Evolutionary conservation across 2,329 filamentous ascomycete species (phyloP), one percentile per base, ranked within the genome.

Genomic region (Colletotrichum gloeosporioides): DNA sequence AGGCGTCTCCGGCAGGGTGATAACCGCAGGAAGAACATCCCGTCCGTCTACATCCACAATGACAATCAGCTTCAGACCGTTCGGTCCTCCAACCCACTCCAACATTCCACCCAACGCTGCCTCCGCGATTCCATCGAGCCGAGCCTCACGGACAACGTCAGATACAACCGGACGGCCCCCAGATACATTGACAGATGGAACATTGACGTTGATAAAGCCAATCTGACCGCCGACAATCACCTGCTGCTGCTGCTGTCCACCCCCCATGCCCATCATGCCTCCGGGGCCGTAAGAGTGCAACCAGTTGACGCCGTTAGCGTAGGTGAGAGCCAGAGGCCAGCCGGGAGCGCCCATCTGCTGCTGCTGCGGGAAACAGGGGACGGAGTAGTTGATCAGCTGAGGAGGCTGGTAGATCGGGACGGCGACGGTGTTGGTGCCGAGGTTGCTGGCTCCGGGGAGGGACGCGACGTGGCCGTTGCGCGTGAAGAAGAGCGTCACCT

Each of bases 401-500:
- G 57, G 9, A 3, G 66, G 65, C 29, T 63, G 66, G 16, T 66
- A 77, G 7, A 67, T n/a, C 15, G 61, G 64, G 8, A 73, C n/a
- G 8, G n/a, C 29, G 22, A 29, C 7, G n/a, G 36, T 39, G 6
- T 25, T 22, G 22, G 4, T 32, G 16, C 15, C 16, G 15, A 18
- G 29, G 32, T n/a, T 15, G 29, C 15, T 8, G 44, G 16, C 53
- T n/a, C 71, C 71, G 3, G 71, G 71, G 27, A 77, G 32, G 9
- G 61, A 75, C 6, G 70, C 29, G 61, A 70, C 66, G 8, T 53
- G 71, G 34, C 67, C 75, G 36, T 62, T 34, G 12, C 36, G 65
- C 4, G 72, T 77, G 57, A 65, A 77, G 36, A 75, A 77, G 3
- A 77, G 72, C 18, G 71, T 75, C 10, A 77, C 27, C 7, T 75